Base-by-base conservation (phyloP, 1,139 yeast genomes). In the Yamadazyma diospyri region DNA sequence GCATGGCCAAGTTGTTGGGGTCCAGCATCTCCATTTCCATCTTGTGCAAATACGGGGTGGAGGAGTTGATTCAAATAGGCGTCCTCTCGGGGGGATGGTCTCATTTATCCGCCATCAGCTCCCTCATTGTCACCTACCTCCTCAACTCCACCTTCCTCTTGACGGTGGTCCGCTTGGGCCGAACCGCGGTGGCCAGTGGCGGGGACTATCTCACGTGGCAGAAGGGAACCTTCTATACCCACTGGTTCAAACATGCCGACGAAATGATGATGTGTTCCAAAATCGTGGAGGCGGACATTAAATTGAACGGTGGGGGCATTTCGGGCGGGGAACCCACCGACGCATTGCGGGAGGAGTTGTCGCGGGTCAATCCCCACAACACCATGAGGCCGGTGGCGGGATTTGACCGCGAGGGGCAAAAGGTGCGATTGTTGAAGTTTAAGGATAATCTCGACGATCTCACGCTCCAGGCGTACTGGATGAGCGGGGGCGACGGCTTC, bases 401-500 rank as follows among this genome's bases (percentile, higher is more conserved):
- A 1, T 49, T 45, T 37, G 61, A 58, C 21, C 47, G 67, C 30
- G 63, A 59, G 19, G 74, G 74, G 1, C 47, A 65, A 21, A 66
- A 63, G 39, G 55, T 68, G 29, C 52, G 74, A 37, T 55, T 67
- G 27, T 47, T 69, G 35, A 63, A 62, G 30, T 55, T 63, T 15
- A 67, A 59, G 38, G 74, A 68, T 41, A 67, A 67, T 41, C 49
- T 67, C 37, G 72, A 75, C 36, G 85, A 80, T 38, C 54, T 77
- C 31, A 67, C 72, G 59, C 55, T 79, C 47, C 78, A 81, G 48
- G 88, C 86, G 33, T 83, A 82, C 55, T 83, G 94, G 92, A 73
- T 81, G 51, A 64, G 75, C 36, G 82, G 81, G 9, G 88, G 88
- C 11, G 87, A 80, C 40, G 82, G 83, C 10, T 82, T 80, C 48